Base-by-base conservation (phyloP, 352 stramenopile species). In the Globisporangium barbulae region DNA sequence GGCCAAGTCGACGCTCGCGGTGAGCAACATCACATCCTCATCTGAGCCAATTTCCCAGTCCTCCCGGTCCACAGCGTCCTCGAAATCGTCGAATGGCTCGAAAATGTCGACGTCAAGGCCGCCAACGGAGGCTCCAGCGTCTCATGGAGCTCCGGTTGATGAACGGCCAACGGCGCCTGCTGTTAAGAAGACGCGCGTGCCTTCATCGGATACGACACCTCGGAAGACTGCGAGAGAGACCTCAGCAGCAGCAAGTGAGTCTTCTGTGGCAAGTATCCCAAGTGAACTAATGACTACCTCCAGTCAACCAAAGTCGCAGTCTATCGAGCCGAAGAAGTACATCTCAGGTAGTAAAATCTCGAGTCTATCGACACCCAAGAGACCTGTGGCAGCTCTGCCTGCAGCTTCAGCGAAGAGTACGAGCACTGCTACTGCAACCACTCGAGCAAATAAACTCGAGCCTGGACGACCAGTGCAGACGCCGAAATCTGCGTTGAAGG, bases 1-100 rank as follows among this genome's bases (percentile, higher is more conserved):
- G 56, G 82, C 85, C 8, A 91, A 94, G 60, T 85, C 76, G 1
- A 82, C 74, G 12, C 63, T 91, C 9, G 74, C 79, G 13, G 63
- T 48, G 12, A 67, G 44, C 19, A 67, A 58, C 33, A 53, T 58
- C 21, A 45, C 53, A 3, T 50, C 37, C 37, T 17, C 8, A 28
- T 28, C 61, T 0, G 61, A 61, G 3, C 22, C 61, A 39, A 41
- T 35, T 15, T 15, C 37, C 10, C 28, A 49, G 17, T 62, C 45
- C 6, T 52, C 45, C 6, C 42, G 35, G n/a, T 63, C 54, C 5
- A 68, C 50, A 21, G 37, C 35, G 28, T 45, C 37, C n/a, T 31
- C 28, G 10, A 50, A 57, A 19, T 37, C 19, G 50, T n/a, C 10
- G 50, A 57, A 42, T 30, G 50, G 50, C 31, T 37, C 59, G 9